Evolutionary conservation across 352 stramenopile species (phyloP).

Genomic region (Globisporangium paddicum): DNA sequence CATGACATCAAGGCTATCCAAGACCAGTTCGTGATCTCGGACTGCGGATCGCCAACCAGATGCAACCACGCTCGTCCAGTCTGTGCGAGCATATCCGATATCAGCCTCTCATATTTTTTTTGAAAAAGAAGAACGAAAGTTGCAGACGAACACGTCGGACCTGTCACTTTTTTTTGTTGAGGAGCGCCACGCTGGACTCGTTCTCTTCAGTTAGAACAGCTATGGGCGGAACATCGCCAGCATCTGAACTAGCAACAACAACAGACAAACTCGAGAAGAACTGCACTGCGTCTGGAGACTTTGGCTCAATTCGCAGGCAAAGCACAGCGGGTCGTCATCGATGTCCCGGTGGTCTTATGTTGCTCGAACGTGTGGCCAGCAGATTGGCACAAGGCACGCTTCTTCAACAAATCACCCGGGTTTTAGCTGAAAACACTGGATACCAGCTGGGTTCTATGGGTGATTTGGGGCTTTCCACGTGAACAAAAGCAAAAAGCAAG

Average conservation of each 20-base stretch:
- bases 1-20: too few species aligned
- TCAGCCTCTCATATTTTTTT: background rate
- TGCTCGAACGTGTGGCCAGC: background rate
- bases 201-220: background rate
- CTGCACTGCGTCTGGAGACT: background rate
- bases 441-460: too few species aligned
- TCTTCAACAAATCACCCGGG: background rate
- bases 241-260: background rate
- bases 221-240: background rate
- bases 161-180: background rate
- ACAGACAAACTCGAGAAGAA: background rate
- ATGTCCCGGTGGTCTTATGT: background rate
- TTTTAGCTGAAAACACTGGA: too few species aligned
- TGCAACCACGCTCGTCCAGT: too few species aligned
- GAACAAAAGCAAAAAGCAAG: background rate
- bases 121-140: background rate
- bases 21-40: too few species aligned
- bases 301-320: background rate
- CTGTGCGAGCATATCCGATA: background rate
- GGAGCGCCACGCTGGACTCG: background rate
- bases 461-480: background rate
- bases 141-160: background rate
- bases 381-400: constrained; percentile 1
- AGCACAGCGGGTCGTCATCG: background rate
- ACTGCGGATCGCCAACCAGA: too few species aligned